Base-by-base conservation (phyloP, 768 basidiomycete species). In the Leccinum imitatum region DNA sequence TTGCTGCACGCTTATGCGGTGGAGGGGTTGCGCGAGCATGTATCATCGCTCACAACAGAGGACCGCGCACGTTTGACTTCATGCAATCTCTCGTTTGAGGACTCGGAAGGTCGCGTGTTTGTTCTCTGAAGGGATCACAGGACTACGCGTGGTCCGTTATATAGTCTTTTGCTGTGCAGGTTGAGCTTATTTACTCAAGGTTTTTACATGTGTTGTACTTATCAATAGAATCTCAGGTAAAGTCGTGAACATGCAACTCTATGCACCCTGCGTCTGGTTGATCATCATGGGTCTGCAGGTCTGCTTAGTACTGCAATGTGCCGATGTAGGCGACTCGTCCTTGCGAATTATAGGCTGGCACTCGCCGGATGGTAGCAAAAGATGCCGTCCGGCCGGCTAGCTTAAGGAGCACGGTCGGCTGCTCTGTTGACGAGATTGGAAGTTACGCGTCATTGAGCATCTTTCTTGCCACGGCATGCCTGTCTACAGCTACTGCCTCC, bases 31-130 rank as follows among this genome's bases (percentile, higher is more conserved):
- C 64, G 63, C 17, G 50, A 63, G 50, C 53, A 54, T 39, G 13
- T 31, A 3, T 48, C 53, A 7, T 61, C 41, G 21, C 47, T 63
- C 25, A 15, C 50, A n/a, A 33, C 54, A 27, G 56, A 58, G 31
- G 71, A 63, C 14, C 59, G 54, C 17, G 39, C 62, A 21, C 31
- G 23, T 23, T 41, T 65, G 17, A 27, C 41, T 33, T 63, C 62
- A 11, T 50, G 57, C 11, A 25, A 47, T 33, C 71, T 71, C 50
- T 61, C 56, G 5, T 54, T 71, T 41, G 69, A 73, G 54, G 70
- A 71, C 30, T 30, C 58, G 3, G 61, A 64, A n/a, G 71, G 71
- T 30, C 48, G 15, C 27, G 15, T 44, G 1, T 15, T 73, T 14
- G 53, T 70, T 57, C 31, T 27, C 44, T 63, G 61, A 71, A 57